Conservation (phyloP, 2,329 filamentous ascomycete genomes). For the Colletotrichum magnum region DNA sequence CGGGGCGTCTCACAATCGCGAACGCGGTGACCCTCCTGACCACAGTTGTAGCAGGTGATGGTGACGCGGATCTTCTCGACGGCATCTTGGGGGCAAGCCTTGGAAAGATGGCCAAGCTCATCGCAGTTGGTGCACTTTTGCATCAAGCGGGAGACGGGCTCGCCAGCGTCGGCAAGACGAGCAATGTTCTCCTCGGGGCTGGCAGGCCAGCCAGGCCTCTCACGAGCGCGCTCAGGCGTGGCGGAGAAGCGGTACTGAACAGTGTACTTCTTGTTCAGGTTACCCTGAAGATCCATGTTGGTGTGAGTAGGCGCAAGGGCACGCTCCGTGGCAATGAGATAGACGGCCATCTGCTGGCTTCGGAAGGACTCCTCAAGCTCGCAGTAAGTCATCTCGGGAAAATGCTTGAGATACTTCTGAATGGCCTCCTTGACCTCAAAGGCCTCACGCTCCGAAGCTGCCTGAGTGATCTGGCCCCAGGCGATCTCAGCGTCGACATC, state of each 20-base stretch:
- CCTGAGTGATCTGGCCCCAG: constrained; percentile 69
- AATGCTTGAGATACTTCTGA: constrained; percentile 73
- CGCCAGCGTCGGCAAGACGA: constrained; percentile 77
- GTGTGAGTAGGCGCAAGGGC: constrained; percentile 70
- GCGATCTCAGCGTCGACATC: constrained; percentile 68
- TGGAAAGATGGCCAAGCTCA: constrained; percentile 74
- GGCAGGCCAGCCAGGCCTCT: constrained; percentile 73
- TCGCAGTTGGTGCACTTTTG: constrained; percentile 75
- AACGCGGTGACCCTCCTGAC: constrained; percentile 73
- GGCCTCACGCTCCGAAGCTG: constrained; percentile 68
- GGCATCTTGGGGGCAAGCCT: constrained; percentile 72
- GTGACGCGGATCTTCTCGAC: constrained; percentile 60
- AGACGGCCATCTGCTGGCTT: constrained; percentile 65
- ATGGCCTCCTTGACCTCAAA: constrained; percentile 74
- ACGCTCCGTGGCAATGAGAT: constrained; percentile 75
- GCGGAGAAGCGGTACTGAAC: constrained; percentile 74
- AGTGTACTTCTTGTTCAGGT: constrained; percentile 74
- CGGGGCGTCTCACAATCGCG: constrained; percentile 74
- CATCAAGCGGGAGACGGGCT: constrained; percentile 71
- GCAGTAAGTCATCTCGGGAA: constrained; percentile 69
- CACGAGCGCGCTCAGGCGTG: constrained; percentile 70
- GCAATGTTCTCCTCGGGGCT: constrained; percentile 71
- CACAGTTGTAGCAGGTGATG: constrained; percentile 77
- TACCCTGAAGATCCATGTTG: constrained; percentile 81
- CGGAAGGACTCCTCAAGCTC: constrained; percentile 75